Evolutionary conservation across 495 filamentous ascomycete species (phyloP).

Genomic region (Penicillium desertorum): DNA sequence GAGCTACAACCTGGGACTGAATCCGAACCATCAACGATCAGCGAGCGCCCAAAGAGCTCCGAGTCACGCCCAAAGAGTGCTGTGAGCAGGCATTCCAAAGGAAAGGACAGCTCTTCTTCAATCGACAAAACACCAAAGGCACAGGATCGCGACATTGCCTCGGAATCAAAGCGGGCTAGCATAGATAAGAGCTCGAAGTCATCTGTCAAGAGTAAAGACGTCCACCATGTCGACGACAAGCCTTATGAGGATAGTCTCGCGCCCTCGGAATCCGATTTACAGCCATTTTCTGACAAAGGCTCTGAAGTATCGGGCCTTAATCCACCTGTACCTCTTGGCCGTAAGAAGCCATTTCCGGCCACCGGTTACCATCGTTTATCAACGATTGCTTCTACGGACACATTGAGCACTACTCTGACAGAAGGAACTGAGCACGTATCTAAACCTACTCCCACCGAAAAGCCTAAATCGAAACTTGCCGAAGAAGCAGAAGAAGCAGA

Average conservation of each 20-base stretch:
- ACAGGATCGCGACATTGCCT: slow-evolving; percentile 10
- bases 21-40: slow-evolving; percentile 27
- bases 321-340: slow-evolving; percentile 38
- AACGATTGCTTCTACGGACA: slow-evolving; percentile 69
- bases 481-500: slow-evolving; percentile 34
- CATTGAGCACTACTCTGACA: slow-evolving; percentile 47
- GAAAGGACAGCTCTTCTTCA: slow-evolving; percentile 22
- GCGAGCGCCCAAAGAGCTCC: slow-evolving; percentile 29
- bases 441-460: slow-evolving; percentile 8
- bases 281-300: slow-evolving; percentile 33
- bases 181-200: slow-evolving; percentile 7
- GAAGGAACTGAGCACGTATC: slow-evolving; percentile 30
- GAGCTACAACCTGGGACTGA: slow-evolving; percentile 15
- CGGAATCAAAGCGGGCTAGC: slow-evolving; percentile 14
- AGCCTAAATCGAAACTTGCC: slow-evolving; percentile 9
- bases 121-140: slow-evolving; percentile 18
- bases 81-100: slow-evolving; percentile 28
- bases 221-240: slow-evolving; percentile 22
- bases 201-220: slow-evolving; percentile 11
- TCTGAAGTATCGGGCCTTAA: slow-evolving; percentile 44
- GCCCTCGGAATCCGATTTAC: slow-evolving; percentile 30
- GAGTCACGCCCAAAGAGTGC: slow-evolving; percentile 26
- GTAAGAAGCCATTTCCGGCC: slow-evolving; percentile 57
- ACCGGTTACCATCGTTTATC: slow-evolving; percentile 67
- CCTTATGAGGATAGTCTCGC: slow-evolving; percentile 25